Conservation (phyloP, 768 basidiomycete genomes). For the Leccinum boreale region DNA sequence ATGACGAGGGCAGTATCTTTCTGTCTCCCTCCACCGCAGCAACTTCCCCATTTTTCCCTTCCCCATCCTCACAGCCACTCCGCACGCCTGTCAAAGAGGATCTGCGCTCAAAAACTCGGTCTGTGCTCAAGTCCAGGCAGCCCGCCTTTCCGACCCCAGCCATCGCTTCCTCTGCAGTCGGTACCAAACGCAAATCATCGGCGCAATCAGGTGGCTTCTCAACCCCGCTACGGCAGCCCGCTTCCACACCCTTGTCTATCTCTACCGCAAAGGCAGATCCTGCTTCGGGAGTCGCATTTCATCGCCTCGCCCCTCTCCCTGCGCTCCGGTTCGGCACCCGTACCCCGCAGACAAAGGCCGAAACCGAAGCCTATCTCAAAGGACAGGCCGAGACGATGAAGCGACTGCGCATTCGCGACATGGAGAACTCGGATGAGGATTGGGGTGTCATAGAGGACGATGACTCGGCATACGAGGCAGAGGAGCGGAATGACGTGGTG, state of each 20-base stretch:
- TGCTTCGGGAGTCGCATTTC: constrained; percentile 33
- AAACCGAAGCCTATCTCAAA: constrained; percentile 37
- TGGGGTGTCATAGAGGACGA: constrained; percentile 39
- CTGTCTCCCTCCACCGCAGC: constrained; percentile 44
- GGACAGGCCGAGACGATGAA: constrained; percentile 66
- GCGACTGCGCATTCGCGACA: constrained; percentile 56
- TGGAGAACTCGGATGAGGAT: constrained; percentile 44
- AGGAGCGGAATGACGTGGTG: constrained; percentile 35
- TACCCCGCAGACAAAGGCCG: constrained; percentile 34
- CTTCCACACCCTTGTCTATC: constrained; percentile 37
- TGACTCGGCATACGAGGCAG: constrained; percentile 53
- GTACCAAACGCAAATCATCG: constrained; percentile 65
- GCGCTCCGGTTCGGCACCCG: constrained; percentile 29
- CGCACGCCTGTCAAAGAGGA: constrained; percentile 58
- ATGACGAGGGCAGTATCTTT: constrained; percentile 59
- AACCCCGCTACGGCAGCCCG: constrained; percentile 55
- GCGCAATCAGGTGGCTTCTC: constrained; percentile 43
- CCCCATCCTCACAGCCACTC: constrained; percentile 48
- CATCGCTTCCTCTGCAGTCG: constrained; percentile 38
- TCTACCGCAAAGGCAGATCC: constrained; percentile 33
- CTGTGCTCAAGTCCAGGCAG: constrained; percentile 38
- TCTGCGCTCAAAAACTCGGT: constrained; percentile 38
- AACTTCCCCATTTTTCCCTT: constrained; percentile 41
- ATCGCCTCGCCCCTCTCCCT: constrained; percentile 34
- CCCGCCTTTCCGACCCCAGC: constrained; percentile 14